Evolutionary conservation across 192 early-diverging fungal genomes (phyloP).

Genomic region (Entomortierella beljakovae): DNA sequence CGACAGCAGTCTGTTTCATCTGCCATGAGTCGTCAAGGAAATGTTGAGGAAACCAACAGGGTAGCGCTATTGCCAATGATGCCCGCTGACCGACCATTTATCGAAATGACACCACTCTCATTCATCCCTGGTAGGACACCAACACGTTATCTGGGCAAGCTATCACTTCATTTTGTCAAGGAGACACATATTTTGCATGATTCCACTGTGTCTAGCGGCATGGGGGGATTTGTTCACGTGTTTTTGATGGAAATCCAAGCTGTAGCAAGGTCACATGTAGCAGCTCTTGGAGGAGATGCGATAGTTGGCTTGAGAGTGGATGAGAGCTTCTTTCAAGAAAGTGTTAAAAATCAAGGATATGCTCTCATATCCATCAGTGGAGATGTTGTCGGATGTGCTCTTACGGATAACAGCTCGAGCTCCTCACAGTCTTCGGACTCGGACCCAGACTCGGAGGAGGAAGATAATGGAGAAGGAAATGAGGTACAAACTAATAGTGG

Average conservation of each 20-base stretch:
- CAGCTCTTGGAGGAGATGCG: constrained; percentile 79
- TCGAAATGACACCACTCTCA: constrained; percentile 78
- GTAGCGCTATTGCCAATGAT: constrained; percentile 29
- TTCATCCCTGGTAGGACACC: constrained; percentile 67
- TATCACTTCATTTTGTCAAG: constrained; percentile 87
- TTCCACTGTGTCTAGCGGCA: constrained; percentile 62
- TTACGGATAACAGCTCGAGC: constrained; percentile 5
- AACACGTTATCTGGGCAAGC: constrained; percentile 71
- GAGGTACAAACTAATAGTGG: not conserved
- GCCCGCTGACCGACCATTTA: constrained; percentile 33
- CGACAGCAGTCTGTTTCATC: constrained; percentile 29
- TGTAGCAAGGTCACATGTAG: constrained; percentile 73
- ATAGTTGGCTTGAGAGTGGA: constrained; percentile 75
- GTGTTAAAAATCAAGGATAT: constrained; percentile 80
- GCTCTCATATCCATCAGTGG: constrained; percentile 71
- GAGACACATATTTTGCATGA: constrained; percentile 68
- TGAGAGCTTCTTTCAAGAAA: constrained; percentile 71
- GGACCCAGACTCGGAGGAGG: constrained; percentile 21
- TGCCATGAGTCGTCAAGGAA: constrained; percentile 6
- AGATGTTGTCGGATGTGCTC: constrained; percentile 67
- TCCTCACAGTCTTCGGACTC: constrained; percentile 10
- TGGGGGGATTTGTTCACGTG: constrained; percentile 78
- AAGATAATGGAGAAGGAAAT: not conserved
- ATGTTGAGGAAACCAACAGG: not conserved
- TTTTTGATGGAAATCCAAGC: constrained; percentile 77